Percentiles rank a stretch among this genome's conserved stretches.
Conservation (phyloP, 2,329 filamentous ascomycete species). For the Monosporascus sp. region DNA sequence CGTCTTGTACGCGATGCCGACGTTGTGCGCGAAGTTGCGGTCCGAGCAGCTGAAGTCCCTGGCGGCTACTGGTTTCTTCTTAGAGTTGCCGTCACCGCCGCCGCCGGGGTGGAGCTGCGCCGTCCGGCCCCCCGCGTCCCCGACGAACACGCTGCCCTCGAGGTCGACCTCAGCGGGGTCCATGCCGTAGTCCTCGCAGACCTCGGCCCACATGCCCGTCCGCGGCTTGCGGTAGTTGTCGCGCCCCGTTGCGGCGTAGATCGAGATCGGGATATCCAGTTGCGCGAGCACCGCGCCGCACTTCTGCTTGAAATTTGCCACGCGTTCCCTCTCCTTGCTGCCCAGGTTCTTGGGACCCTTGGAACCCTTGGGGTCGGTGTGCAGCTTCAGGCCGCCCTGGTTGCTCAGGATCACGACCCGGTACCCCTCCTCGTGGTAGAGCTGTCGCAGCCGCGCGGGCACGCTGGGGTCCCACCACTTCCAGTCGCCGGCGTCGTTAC, state of each 20-base stretch:
- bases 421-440: slow-evolving; percentile 68
- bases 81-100: slow-evolving; percentile 39
- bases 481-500: slow-evolving; percentile 72
- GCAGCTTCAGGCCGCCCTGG: slow-evolving; percentile 76
- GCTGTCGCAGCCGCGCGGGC: slow-evolving; percentile 58
- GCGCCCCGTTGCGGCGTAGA: slow-evolving; percentile 83
- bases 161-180: slow-evolving; percentile 60
- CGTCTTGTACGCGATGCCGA: slow-evolving; percentile 74
- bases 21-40: slow-evolving; percentile 78
- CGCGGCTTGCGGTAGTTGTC: slow-evolving; percentile 86
- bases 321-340: slow-evolving; percentile 48
- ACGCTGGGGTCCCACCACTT: slow-evolving; percentile 84
- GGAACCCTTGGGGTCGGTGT: slow-evolving; percentile 60
- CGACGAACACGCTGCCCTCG: slow-evolving; percentile 74
- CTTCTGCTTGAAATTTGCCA: slow-evolving; percentile 80
- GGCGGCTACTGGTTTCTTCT: slow-evolving; percentile 17
- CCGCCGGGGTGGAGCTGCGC: slow-evolving; percentile 35
- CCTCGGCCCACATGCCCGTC: slow-evolving; percentile 76
- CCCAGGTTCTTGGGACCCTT: slow-evolving; percentile 52
- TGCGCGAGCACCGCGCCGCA: slow-evolving; percentile 63
- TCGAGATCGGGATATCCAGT: slow-evolving; percentile 68
- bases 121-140: slow-evolving; percentile 70
- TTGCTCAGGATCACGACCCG: slow-evolving; percentile 80
- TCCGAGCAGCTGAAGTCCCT: slow-evolving; percentile 65
- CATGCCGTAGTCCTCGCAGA: slow-evolving; percentile 56